Evolutionary conservation across 2,329 filamentous ascomycete genomes (phyloP), one percentile per base, ranked within the genome.

Genomic region (Exophiala sp.): DNA sequence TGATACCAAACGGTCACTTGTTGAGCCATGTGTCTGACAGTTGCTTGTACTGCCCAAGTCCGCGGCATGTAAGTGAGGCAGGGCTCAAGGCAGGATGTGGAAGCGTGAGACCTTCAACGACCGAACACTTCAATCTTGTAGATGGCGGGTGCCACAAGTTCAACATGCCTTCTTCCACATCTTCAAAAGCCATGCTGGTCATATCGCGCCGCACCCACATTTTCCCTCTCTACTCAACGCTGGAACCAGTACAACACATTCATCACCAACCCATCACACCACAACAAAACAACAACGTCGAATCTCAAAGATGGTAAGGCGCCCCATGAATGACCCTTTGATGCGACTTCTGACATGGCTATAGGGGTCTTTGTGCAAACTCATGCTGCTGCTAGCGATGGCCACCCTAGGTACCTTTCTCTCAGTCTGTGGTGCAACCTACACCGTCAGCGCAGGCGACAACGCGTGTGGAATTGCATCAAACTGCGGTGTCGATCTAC

Each of bases 381-480:
- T 37, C 14, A 4, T 19, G 10, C 14, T 16, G 14, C 6, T 21
- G 4, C 34, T 37, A 4, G 14, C 34, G 14, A 21, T 37, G n/a
- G 4, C 14, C 3, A 16, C 34, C 11, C 14, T 37, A n/a, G 3
- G 14, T 7, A 19, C 14, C 34, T 37, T 11, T 37, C 4, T 37
- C 34, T n/a, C 14, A 37, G 9, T 37, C 34, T 37, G 34, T 43
- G 41, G 24, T 16, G 5, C 41, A 8, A 32, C 14, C 10, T 46
- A 46, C 43, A 46, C 34, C 13, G 43, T 48, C 39, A 10, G 18
- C 14, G 9, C 38, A 2, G 46, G 46, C 3, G 37, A 48, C 30
- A 24, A 14, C 27, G 46, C 38, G 3, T 48, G 30, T 14, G 23
- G 9, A 4, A 43, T 48, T 22, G 46, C 46, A 6, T 1, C 23